These are phyloP conservation scores for Colletotrichum navitas DNA, from an alignment of 2,329 filamentous ascomycete genomes.

Conservation along the genomic window DNA sequence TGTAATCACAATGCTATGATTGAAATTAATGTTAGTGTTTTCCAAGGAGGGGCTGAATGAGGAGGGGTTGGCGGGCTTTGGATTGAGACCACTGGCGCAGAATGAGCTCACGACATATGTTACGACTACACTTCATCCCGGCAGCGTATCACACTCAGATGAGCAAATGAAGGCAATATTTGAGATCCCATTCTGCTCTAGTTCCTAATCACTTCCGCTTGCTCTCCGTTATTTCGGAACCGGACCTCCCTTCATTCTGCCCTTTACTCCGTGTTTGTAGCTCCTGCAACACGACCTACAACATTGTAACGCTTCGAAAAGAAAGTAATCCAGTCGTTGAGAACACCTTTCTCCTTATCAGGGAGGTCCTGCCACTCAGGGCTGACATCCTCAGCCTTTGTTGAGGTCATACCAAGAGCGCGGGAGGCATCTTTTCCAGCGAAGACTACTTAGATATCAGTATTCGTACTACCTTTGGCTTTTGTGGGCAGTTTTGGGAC, in stretches of 20 bases:
- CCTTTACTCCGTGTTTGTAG: conserved; percentile 63
- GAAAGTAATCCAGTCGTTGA: conserved; percentile 95
- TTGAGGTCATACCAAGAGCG: conserved; percentile 86
- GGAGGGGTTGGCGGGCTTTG: not conserved
- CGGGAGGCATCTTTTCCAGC: conserved; percentile 96
- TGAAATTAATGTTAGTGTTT: not conserved
- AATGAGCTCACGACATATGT: not conserved
- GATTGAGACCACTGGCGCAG: not conserved
- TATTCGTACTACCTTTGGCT: not conserved
- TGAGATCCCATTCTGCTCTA: not conserved
- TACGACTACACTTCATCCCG: conserved; percentile 20
- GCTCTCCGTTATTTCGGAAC: not conserved
- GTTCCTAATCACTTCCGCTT: not conserved
- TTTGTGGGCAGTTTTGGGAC: conserved; percentile 45
- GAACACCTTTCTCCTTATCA: conserved; percentile 85
- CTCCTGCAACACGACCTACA: conserved; percentile 75
- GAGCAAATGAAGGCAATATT: conserved; percentile 24
- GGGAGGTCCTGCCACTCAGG: conserved; percentile 86
- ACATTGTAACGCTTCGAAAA: conserved; percentile 98
- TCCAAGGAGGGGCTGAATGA: not conserved
- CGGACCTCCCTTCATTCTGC: conserved; percentile 32
- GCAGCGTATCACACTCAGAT: conserved; percentile 6
- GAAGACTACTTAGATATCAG: conserved; percentile 74
- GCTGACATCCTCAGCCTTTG: conserved; percentile 84
- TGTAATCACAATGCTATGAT: not conserved